Evolutionary conservation across 2,329 filamentous ascomycete species (phyloP).

Genomic region (Penicillium capsulatum): DNA sequence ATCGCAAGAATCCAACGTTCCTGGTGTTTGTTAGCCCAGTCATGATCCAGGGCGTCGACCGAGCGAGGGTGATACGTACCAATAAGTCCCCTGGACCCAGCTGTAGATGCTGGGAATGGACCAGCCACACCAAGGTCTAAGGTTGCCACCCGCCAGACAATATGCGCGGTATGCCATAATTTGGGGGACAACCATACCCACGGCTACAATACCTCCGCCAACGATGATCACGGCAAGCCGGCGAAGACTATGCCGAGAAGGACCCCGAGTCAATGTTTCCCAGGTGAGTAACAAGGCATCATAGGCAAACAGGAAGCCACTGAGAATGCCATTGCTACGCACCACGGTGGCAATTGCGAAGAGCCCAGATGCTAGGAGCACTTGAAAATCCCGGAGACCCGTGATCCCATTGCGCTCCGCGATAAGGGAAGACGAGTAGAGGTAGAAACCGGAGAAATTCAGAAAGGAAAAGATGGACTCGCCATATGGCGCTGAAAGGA

Average conservation of each 20-base stretch:
- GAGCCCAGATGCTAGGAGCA: constrained; percentile 60
- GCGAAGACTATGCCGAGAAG: constrained; percentile 42
- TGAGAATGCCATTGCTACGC: constrained; percentile 82
- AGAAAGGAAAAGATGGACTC: constrained; percentile 77
- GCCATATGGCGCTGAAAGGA: constrained; percentile 79
- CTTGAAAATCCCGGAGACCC: constrained; percentile 42
- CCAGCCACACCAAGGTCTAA: constrained; percentile 69
- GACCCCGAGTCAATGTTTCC: constrained; percentile 39
- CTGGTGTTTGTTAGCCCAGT: constrained; percentile 45
- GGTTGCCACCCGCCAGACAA: constrained; percentile 46
- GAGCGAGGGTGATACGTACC: constrained; percentile 54
- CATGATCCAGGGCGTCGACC: no score
- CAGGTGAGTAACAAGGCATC: constrained; percentile 50
- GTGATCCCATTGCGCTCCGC: constrained; percentile 28
- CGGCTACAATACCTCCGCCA: constrained; percentile 63
- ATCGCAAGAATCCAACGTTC: constrained; percentile 81
- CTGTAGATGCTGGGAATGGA: constrained; percentile 81
- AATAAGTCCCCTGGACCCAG: constrained; percentile 86
- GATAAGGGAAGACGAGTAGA: constrained; percentile 55
- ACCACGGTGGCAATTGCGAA: constrained; percentile 72
- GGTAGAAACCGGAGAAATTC: constrained; percentile 67
- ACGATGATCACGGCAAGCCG: constrained; percentile 57
- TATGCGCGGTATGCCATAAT: constrained; percentile 68
- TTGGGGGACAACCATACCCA: constrained; percentile 70
- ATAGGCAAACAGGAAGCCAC: constrained; percentile 69